A percentile compares a stretch with the other conserved stretches of the same genome.
Conservation (phyloP, 1,284 basidiomycete species). For the Boletus holoroseus region DNA sequence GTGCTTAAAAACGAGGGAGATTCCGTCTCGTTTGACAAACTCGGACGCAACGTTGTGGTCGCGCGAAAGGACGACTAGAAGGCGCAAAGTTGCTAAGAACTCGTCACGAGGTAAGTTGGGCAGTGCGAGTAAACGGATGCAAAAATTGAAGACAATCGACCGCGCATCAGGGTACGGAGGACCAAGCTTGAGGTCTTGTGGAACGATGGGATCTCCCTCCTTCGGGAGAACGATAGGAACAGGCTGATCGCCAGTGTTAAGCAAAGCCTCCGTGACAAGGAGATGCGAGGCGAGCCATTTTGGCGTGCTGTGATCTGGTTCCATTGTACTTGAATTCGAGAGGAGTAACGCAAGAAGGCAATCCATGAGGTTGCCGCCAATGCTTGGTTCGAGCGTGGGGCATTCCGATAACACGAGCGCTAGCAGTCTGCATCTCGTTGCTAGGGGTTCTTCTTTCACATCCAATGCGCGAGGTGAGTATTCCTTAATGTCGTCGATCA, state of each 20-base stretch:
- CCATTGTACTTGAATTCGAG: slow-evolving; percentile 48
- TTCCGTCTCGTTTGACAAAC: slow-evolving; percentile 62
- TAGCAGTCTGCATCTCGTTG: slow-evolving; percentile 80
- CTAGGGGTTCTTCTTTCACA: slow-evolving; percentile 65
- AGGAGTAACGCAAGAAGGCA: slow-evolving; percentile 60
- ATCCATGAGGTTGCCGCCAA: slow-evolving; percentile 56
- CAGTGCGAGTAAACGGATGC: slow-evolving; percentile 59
- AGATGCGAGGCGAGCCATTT: slow-evolving; percentile 83
- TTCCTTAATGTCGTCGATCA: slow-evolving; percentile 67
- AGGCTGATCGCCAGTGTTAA: slow-evolving; percentile 73
- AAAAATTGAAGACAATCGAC: slow-evolving; percentile 66
- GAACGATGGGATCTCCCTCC: slow-evolving; percentile 58
- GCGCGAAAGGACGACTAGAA: slow-evolving; percentile 79
- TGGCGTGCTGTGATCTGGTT: slow-evolving; percentile 52
- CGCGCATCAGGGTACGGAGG: slow-evolving; percentile 61
- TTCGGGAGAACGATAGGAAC: slow-evolving; percentile 56
- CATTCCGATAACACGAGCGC: slow-evolving; percentile 77
- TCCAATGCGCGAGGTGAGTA: slow-evolving; percentile 65
- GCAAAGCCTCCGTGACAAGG: slow-evolving; percentile 76
- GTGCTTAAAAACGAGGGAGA: slow-evolving; percentile 61
- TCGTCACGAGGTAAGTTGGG: slow-evolving; percentile 69
- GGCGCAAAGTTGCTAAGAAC: slow-evolving; percentile 70
- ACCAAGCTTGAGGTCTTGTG: slow-evolving; percentile 50
- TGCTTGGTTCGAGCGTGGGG: slow-evolving; percentile 49
- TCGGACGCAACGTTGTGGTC: slow-evolving; percentile 54